A percentile compares a stretch with the other conserved stretches of the same genome.
These are phyloP conservation scores for Pulchroboletus neoregius DNA, from an alignment of 1,284 basidiomycete genomes.

Conservation along the genomic window DNA sequence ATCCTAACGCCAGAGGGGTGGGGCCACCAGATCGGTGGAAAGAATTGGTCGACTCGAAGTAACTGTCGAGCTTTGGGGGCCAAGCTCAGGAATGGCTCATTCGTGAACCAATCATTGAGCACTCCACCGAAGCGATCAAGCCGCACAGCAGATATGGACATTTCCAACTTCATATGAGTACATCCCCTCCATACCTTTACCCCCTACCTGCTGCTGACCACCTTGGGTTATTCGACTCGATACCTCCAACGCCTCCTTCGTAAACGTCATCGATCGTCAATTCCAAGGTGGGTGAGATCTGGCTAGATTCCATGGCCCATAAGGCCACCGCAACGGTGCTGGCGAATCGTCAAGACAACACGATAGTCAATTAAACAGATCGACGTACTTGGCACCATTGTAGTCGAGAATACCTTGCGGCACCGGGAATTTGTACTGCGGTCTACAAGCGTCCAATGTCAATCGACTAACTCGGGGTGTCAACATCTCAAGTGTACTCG, in stretches of 20 bases:
- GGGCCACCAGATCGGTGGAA: too few species aligned
- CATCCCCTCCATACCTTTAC: not conserved
- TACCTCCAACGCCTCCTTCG: slow-evolving; percentile 60
- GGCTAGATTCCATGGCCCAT: slow-evolving; percentile 57
- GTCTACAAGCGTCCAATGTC: slow-evolving; percentile 37
- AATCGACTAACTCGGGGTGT: not conserved
- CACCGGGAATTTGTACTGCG: slow-evolving; percentile 75
- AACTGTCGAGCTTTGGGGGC: too few species aligned
- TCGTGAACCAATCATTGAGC: not conserved
- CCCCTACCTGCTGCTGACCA: slow-evolving; percentile 47
- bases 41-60: too few species aligned
- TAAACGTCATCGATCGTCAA: slow-evolving; percentile 55
- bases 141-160: not conserved
- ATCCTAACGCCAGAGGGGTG: too few species aligned
- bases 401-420: slow-evolving; percentile 73
- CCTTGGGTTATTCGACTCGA: slow-evolving; percentile 54
- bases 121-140: not conserved
- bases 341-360: slow-evolving; percentile 5
- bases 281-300: slow-evolving; percentile 49
- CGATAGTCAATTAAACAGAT: not conserved
- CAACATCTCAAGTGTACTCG: slow-evolving; percentile 21
- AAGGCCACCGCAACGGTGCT: slow-evolving; percentile 71
- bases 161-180: not conserved
- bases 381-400: slow-evolving; percentile 61
- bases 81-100: not conserved